These are phyloP conservation scores for Plasmopara halstedii DNA, from an alignment of 352 stramenopile species.

Conservation along the genomic window DNA sequence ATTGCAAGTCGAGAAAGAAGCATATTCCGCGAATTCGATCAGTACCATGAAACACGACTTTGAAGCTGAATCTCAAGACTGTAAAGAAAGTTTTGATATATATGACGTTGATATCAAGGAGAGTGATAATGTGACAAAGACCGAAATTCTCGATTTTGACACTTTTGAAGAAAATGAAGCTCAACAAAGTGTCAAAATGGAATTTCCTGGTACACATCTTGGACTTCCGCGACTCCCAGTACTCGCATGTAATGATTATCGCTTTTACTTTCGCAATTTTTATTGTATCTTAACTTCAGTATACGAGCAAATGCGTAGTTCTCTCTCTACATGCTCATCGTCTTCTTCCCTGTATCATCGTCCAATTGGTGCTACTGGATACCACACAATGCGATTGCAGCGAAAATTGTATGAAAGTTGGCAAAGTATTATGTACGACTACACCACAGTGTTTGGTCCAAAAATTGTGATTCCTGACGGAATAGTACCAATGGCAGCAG, in stretches of 20 bases:
- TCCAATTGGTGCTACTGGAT: slow-evolving; percentile 11
- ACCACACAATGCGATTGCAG: slow-evolving; percentile 54
- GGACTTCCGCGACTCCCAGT: slow-evolving; percentile 8
- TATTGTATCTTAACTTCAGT: slow-evolving; percentile 70
- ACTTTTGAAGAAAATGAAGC: not conserved
- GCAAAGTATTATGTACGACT: slow-evolving; percentile 83
- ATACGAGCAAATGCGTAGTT: slow-evolving; percentile 41
- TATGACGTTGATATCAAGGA: no score
- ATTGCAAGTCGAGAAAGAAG: slow-evolving; percentile 27
- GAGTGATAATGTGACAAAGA: not conserved
- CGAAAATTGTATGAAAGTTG: slow-evolving; percentile 77
- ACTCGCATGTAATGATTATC: slow-evolving; percentile 41
- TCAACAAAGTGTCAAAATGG: not conserved
- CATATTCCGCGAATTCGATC: no score
- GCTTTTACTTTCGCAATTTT: slow-evolving; percentile 57
- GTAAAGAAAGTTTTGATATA: no score
- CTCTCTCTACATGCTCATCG: no score
- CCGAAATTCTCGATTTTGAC: not conserved
- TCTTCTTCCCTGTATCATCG: slow-evolving; percentile 16
- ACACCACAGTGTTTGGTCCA: slow-evolving; percentile 68
- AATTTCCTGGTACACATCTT: not conserved
- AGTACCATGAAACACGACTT: no score
- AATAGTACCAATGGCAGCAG: slow-evolving; percentile 24
- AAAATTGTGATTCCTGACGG: slow-evolving; percentile 26
- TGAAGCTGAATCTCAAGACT: no score